Conservation (phyloP, 73 alveolate species). For the Stentor roeselii region DNA sequence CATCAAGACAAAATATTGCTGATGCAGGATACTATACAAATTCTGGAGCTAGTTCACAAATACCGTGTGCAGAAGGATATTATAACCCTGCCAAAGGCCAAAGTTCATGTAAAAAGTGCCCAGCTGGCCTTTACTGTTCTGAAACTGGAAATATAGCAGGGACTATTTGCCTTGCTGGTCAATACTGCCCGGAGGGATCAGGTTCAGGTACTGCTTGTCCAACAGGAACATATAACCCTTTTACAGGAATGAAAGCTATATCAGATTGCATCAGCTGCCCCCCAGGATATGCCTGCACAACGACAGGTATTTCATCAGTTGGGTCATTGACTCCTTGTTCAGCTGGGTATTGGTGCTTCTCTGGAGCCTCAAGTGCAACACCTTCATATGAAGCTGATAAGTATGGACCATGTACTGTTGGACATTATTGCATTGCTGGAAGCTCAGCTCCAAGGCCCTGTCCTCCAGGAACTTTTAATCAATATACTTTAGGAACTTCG, state of each 20-base stretch:
- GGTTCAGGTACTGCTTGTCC: conserved; percentile 32
- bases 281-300: conserved; percentile 25
- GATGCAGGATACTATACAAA: background rate
- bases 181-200: conserved; percentile 40
- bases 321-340: conserved; percentile 31
- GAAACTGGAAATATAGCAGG: conserved; percentile 1
- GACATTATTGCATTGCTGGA: conserved; percentile 42
- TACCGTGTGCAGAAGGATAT: conserved; percentile 32
- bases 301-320: conserved; percentile 28
- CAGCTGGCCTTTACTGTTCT: conserved; percentile 49
- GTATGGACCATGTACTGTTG: conserved; percentile 21
- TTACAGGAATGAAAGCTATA: background rate
- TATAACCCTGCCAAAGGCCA: conserved; percentile 49
- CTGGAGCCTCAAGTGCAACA: conserved; percentile 35
- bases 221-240: conserved; percentile 9
- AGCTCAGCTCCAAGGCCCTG: conserved; percentile 20
- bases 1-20: background rate
- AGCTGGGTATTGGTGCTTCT: conserved; percentile 43
- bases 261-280: conserved; percentile 51
- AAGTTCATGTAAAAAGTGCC: conserved; percentile 47
- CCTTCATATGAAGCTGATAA: conserved; percentile 29
- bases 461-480: conserved; percentile 35
- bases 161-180: conserved; percentile 30
- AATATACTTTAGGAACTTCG: conserved; percentile 28
- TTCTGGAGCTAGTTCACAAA: background rate